Evolutionary conservation across 805 yeast genomes (phyloP), one percentile per base, ranked within the genome.

Genomic region (Myxozyma neglecta): DNA sequence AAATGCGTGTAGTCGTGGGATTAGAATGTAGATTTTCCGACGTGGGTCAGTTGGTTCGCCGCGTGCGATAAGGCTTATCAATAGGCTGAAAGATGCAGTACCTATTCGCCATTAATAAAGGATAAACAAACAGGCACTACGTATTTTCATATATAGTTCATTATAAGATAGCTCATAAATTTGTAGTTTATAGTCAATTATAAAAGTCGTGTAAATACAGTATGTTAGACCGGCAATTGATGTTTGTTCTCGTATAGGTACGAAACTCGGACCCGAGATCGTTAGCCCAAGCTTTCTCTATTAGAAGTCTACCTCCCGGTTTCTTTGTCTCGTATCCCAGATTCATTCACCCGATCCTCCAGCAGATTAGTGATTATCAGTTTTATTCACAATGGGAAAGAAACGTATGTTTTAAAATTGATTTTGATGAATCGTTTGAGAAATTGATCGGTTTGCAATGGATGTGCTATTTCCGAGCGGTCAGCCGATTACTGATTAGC

Each of bases 311-410:
- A 46, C 32, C 36, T 16, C 50, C 14, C 37, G 2, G 24, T 37
- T 29, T 24, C 37, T 29, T 29, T 46, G 18, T 32, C 50, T 34
- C 24, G 16, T 42, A 14, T n/a, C n/a, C 6, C 29, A 24, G 29
- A 24, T n/a, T 44, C 18, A 18, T 6, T 44, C 11, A 8, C 48
- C 13, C 18, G 32, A 18, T 24, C 11, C 16, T 24, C 37, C 29
- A 20, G 8, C 16, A n/a, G 24, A 29, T 35, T 16, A 11, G 13
- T 10, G 1, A 39, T 34, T 39, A 51, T 35, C 34, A 7, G 54
- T 13, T 3, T 39, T 34, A 47, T 42, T 35, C 14, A 53, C 42
- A 54, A 65, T 65, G 69, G 68, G 68, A 44, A 65, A 65, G 60
- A 65, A 65, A 42, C 67, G 69, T 65, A 49, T 36, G 60, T 35